phyloP scores from a whole-genome alignment of 2,329 filamentous ascomycete species.

The Fusarium sp. region DNA sequence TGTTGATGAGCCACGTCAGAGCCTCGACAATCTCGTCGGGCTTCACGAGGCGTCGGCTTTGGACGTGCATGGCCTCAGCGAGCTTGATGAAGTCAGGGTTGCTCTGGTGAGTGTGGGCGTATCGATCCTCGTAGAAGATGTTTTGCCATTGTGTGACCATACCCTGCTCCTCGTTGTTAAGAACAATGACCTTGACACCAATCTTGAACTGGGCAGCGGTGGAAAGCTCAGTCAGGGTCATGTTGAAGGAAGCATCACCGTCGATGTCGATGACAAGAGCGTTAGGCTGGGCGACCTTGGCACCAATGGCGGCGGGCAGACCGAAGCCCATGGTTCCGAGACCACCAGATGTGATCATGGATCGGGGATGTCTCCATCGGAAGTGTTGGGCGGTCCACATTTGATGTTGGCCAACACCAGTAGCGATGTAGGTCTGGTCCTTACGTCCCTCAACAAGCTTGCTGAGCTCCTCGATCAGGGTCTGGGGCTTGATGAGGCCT shows the following conservation, averaged over 20 bases:
- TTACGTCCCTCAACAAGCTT: conserved; percentile 80
- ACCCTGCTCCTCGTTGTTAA: conserved; percentile 98
- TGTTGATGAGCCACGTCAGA: conserved; percentile 89
- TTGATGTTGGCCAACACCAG: conserved; percentile 96
- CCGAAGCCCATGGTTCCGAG: conserved; percentile 91
- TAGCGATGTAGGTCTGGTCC: conserved; percentile 87
- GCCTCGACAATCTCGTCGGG: conserved; percentile 82
- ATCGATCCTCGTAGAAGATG: conserved; percentile 96
- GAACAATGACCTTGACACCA: conserved; percentile 90
- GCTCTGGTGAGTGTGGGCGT: conserved; percentile 89
- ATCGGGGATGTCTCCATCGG: conserved; percentile 90
- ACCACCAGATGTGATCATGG: conserved; percentile 96
- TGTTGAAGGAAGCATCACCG: conserved; percentile 98
- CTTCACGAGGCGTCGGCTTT: conserved; percentile 77
- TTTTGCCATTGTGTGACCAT: conserved; percentile 99
- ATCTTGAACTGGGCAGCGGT: conserved; percentile 97
- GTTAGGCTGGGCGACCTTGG: conserved; percentile 84
- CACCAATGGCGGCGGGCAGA: conserved; percentile 93
- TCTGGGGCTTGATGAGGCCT: conserved; percentile 93
- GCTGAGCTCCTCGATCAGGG: conserved; percentile 90
- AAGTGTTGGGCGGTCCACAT: conserved; percentile 99
- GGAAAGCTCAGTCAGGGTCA: conserved; percentile 95
- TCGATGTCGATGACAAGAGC: conserved; percentile 95
- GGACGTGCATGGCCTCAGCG: conserved; percentile 89
- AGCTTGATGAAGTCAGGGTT: conserved; percentile 98